These are phyloP conservation scores for Dentipellis fragilis DNA, from an alignment of 768 basidiomycete species.

Conservation along the genomic window DNA sequence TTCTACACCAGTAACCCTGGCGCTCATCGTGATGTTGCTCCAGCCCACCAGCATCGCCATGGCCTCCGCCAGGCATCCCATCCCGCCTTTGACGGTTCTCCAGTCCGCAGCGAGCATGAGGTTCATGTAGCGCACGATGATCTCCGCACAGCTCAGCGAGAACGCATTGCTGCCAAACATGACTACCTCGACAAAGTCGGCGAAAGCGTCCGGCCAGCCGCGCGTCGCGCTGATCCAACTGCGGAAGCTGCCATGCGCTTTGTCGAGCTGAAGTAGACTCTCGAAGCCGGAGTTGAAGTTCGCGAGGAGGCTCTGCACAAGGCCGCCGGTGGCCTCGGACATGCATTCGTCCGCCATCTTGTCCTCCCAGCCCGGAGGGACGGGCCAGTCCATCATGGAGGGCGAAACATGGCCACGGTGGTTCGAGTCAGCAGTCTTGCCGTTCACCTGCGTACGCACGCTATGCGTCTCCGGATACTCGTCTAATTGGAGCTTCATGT, in stretches of 20 bases:
- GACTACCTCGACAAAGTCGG: conserved; percentile 17
- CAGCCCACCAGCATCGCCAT: conserved; percentile 13
- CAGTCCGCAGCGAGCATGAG: conserved; percentile 13
- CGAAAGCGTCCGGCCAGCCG: conserved; percentile 12
- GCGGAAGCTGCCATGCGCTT: conserved; percentile 16
- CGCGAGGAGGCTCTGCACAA: conserved; percentile 3
- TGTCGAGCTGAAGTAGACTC: conserved; percentile 11
- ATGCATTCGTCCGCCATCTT: conserved; percentile 9
- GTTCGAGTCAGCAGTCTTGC: background rate
- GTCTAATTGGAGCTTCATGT: conserved; percentile 6
- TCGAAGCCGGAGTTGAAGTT: conserved; percentile 9
- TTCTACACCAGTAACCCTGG: conserved; percentile 10
- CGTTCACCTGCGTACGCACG: conserved; percentile 10
- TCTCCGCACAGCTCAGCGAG: conserved; percentile 17
- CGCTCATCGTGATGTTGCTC: conserved; percentile 14
- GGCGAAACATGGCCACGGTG: conserved; percentile 5
- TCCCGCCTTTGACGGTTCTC: conserved; percentile 14
- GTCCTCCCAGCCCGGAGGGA: conserved; percentile 4
- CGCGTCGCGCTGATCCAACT: conserved; percentile 6
- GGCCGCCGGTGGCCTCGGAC: conserved; percentile 4
- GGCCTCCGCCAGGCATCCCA: conserved; percentile 15
- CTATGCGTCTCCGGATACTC: conserved; percentile 5
- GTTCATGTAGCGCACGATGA: conserved; percentile 17
- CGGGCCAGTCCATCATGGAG: conserved; percentile 4
- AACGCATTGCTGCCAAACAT: conserved; percentile 18